Conservation (phyloP, 2,329 filamentous ascomycete genomes). For the Fusarium paranaense region DNA sequence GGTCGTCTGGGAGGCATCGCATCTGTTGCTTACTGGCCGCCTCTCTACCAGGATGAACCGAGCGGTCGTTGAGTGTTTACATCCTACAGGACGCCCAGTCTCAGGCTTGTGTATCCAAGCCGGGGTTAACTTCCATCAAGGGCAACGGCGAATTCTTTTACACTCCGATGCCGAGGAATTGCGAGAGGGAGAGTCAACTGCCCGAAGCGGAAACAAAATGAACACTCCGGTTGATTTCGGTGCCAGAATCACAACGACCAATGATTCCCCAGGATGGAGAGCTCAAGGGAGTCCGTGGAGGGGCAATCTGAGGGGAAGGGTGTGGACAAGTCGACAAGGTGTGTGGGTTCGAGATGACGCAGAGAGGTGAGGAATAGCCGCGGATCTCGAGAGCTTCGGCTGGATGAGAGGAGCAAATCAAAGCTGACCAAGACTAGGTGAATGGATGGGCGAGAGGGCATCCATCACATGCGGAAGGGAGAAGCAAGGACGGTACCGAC, state of each 20-base stretch:
- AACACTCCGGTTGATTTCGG: constrained; percentile 3
- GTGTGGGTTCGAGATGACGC: constrained; percentile 22
- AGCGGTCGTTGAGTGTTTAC: not conserved
- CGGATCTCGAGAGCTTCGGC: constrained; percentile 30
- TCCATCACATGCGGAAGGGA: constrained; percentile 5
- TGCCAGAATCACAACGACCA: not conserved
- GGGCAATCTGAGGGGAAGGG: constrained; percentile 11
- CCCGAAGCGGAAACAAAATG: not conserved
- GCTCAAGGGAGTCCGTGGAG: not conserved
- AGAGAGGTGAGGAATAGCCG: constrained; percentile 34
- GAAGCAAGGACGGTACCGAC: not conserved
- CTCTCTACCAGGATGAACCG: not conserved
- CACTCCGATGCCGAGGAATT: not conserved
- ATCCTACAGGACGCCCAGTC: not conserved
- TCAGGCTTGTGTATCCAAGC: not conserved
- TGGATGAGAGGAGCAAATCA: constrained; percentile 32
- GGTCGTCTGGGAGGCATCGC: not conserved
- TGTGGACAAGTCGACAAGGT: not conserved
- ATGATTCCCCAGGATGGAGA: not conserved
- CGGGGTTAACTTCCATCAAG: not conserved
- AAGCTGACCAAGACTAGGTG: constrained; percentile 1
- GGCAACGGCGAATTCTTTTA: not conserved
- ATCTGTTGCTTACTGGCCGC: not conserved
- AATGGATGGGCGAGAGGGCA: not conserved
- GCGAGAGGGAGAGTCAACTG: not conserved